Conservation (phyloP, 371 early-diverging fungal genomes). For the Basidiobolus heterosporus region DNA sequence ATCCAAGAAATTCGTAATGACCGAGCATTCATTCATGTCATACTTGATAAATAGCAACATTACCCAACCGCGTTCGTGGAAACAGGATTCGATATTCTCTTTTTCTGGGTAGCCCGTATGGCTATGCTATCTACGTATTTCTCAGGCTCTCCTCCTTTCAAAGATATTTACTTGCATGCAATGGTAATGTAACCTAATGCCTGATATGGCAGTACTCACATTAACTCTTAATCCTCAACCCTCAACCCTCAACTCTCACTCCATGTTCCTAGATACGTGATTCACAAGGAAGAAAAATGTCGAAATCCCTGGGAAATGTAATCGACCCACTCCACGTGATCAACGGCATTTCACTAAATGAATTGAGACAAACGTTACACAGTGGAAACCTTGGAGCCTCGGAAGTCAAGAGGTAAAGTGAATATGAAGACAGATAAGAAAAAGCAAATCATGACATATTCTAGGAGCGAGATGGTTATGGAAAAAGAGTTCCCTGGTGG, state of each 20-base stretch:
- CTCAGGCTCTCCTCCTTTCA: constrained; percentile 72
- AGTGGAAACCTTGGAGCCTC: constrained; percentile 61
- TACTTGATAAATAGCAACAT: constrained; percentile 18
- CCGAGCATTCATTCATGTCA: not conserved
- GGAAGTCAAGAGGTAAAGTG: constrained; percentile 52
- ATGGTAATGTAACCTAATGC: constrained; percentile 28
- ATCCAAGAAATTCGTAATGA: constrained; percentile 15
- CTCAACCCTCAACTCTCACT: too few relatives aligned
- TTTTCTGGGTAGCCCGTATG: constrained; percentile 99
- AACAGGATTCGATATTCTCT: constrained; percentile 97
- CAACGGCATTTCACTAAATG: constrained; percentile 55
- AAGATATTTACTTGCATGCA: constrained; percentile 57
- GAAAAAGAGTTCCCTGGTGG: constrained; percentile 85
- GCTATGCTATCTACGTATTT: constrained; percentile 91
- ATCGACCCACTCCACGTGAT: constrained; percentile 95
- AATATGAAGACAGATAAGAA: not conserved
- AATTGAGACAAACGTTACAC: constrained; percentile 45
- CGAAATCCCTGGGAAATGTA: constrained; percentile 92
- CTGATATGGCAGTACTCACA: constrained; percentile 1
- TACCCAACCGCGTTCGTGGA: constrained; percentile 88
- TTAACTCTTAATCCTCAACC: not conserved
- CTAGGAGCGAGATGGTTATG: constrained; percentile 41
- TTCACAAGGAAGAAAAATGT: constrained; percentile 96
- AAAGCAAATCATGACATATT: too few relatives aligned
- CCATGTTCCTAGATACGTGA: constrained; percentile 54